These are phyloP conservation scores for Closterium sp. DNA, from an alignment of 139 green algal genomes.

Conservation along the genomic window DNA sequence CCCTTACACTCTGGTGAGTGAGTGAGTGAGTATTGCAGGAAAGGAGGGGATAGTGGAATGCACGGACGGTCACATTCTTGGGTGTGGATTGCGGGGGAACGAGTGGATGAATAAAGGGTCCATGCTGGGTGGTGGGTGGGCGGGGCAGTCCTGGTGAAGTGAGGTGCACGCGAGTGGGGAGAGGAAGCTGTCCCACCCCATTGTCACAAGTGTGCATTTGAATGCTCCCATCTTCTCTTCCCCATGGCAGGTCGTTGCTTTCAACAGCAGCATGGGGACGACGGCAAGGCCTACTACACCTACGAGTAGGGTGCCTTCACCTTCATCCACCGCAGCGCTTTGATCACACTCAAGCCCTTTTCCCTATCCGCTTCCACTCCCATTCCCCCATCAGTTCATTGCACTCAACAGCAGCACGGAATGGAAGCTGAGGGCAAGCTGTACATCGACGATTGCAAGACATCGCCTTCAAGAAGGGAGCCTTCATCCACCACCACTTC, in stretches of 20 bases:
- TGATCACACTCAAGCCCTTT: slow-evolving; percentile 4
- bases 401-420: slow-evolving; percentile 72
- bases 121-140: too few relatives aligned
- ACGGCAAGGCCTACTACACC: slow-evolving; percentile 84
- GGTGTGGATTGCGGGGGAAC: too few relatives aligned
- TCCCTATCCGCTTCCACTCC: too few relatives aligned
- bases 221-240: too few relatives aligned
- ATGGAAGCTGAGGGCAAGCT: slow-evolving; percentile 72
- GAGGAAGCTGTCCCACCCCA: too few relatives aligned
- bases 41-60: too few relatives aligned
- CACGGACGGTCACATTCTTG: too few relatives aligned
- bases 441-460: slow-evolving; percentile 94
- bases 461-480: slow-evolving; percentile 76
- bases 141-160: too few relatives aligned
- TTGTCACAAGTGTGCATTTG: too few relatives aligned
- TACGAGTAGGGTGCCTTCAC: too few relatives aligned
- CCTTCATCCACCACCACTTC: slow-evolving; percentile 44
- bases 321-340: slow-evolving; percentile 31
- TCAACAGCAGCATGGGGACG: slow-evolving; percentile 76
- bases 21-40: slow-evolving; percentile 31
- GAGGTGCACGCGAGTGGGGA: too few relatives aligned
- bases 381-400: slow-evolving; percentile 74
- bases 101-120: too few relatives aligned
- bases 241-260: background rate
- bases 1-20: slow-evolving; percentile 10